These are phyloP conservation scores for Colletotrichum sp. DNA, from an alignment of 2,329 filamentous ascomycete species.

Conservation along the genomic window DNA sequence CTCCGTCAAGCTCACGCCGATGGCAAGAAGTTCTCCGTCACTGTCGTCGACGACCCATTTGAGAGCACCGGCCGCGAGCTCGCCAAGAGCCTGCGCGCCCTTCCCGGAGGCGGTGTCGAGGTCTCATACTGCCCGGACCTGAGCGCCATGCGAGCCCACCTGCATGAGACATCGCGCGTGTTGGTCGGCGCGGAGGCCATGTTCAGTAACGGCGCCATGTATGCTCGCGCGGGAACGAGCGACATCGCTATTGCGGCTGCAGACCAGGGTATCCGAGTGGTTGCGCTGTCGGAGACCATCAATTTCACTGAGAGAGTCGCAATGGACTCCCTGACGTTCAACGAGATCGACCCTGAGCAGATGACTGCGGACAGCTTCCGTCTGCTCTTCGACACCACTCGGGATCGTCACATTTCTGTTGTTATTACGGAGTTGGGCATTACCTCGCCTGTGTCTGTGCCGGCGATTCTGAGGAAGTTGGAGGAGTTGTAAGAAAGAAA, in stretches of 20 bases:
- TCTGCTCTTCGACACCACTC: conserved; percentile 91
- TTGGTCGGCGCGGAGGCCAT: conserved; percentile 92
- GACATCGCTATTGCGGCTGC: conserved; percentile 85
- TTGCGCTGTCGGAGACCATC: conserved; percentile 91
- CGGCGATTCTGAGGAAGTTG: conserved; percentile 62
- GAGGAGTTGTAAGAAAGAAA: conserved; percentile 53
- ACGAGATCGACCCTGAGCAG: conserved; percentile 84
- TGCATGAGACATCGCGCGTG: conserved; percentile 72
- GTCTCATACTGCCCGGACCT: conserved; percentile 82
- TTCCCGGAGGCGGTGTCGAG: conserved; percentile 59
- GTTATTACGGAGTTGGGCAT: conserved; percentile 92
- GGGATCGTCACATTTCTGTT: conserved; percentile 83
- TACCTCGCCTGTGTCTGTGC: conserved; percentile 84
- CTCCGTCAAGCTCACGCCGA: conserved; percentile 73
- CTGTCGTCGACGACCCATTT: conserved; percentile 77
- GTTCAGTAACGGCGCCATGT: conserved; percentile 92
- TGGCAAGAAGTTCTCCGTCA: conserved; percentile 81
- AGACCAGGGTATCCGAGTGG: conserved; percentile 77
- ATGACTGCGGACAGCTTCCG: conserved; percentile 60
- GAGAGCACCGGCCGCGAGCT: conserved; percentile 61
- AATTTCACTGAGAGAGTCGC: conserved; percentile 90
- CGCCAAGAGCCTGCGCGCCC: conserved; percentile 68
- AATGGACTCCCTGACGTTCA: conserved; percentile 90
- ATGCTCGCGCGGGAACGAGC: conserved; percentile 86
- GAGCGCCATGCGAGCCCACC: conserved; percentile 75